Percentiles rank a stretch among this genome's conserved stretches.
Evolutionary conservation across 371 early-diverging fungal genomes (phyloP).

Genomic region (Mucor mucedo): DNA sequence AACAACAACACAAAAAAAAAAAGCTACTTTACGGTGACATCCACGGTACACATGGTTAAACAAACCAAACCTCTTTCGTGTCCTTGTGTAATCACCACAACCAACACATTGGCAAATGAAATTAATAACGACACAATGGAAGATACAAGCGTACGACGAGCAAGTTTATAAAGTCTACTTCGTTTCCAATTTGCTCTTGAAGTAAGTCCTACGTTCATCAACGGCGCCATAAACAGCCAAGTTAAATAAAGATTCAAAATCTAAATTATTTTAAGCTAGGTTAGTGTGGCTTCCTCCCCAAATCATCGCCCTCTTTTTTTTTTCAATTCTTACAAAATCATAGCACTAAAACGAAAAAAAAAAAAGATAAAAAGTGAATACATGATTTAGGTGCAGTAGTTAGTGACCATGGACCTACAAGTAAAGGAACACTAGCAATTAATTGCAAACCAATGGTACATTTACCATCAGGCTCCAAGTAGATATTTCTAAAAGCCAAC

Average conservation of each 20-base stretch:
- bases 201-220: conserved; percentile 43
- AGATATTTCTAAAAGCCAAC: conserved; percentile 52
- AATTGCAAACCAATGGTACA: conserved; percentile 57
- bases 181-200: conserved; percentile 52
- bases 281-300: too few species aligned
- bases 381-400: background rate
- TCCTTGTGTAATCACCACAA: conserved; percentile 52
- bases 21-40: conserved; percentile 52
- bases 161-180: conserved; percentile 48
- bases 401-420: conserved; percentile 28
- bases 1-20: background rate
- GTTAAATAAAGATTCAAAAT: conserved; percentile 42
- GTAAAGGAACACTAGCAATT: conserved; percentile 52
- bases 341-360: conserved; percentile 27
- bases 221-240: conserved; percentile 44
- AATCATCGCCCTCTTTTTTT: too few species aligned
- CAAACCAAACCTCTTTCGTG: conserved; percentile 60
- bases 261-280: conserved; percentile 6
- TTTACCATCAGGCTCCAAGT: conserved; percentile 43
- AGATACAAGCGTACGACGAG: conserved; percentile 55
- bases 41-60: conserved; percentile 57
- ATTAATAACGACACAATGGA: conserved; percentile 54
- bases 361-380: background rate
- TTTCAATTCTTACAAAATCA: conserved; percentile 39
- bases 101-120: conserved; percentile 53